Conservation (phyloP, 1,284 basidiomycete genomes). For the Coniophora puteana region DNA sequence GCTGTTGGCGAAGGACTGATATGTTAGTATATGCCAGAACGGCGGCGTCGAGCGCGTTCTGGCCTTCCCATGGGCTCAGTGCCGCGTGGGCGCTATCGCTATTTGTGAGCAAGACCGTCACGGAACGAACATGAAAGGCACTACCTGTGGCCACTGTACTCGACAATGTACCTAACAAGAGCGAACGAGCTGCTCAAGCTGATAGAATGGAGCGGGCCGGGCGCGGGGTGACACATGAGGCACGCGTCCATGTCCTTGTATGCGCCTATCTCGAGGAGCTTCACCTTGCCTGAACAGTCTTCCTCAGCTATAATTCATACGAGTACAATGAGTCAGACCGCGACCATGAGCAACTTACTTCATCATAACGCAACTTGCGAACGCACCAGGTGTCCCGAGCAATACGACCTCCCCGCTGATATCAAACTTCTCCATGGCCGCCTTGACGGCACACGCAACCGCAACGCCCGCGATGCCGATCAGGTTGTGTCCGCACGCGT, state of each 20-base stretch:
- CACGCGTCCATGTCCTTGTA: constrained; percentile 64
- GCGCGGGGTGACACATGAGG: constrained; percentile 64
- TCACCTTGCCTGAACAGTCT: constrained; percentile 61
- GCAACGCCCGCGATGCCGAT: constrained; percentile 70
- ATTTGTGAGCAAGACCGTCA: background rate
- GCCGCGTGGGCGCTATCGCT: constrained; percentile 59
- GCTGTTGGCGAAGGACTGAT: constrained; percentile 70
- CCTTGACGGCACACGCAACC: constrained; percentile 54
- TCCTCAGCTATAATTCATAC: constrained; percentile 54
- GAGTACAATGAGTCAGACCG: background rate
- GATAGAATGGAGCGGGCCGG: constrained; percentile 52
- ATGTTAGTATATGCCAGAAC: constrained; percentile 70
- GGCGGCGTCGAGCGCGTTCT: constrained; percentile 75
- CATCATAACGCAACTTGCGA: background rate
- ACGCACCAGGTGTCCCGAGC: constrained; percentile 63
- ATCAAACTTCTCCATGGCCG: constrained; percentile 50
- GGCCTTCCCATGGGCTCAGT: constrained; percentile 70
- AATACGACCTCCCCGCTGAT: constrained; percentile 60
- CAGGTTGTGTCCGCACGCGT: constrained; percentile 74
- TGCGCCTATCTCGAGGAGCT: constrained; percentile 53
- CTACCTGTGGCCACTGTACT: constrained; percentile 61
- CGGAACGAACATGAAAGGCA: background rate
- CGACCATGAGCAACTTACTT: background rate
- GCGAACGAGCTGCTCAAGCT: constrained; percentile 53
- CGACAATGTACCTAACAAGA: constrained; percentile 42